These are phyloP conservation scores for Tetrahymena thermophila DNA, from an alignment of 73 alveolate genomes.

Conservation along the genomic window DNA sequence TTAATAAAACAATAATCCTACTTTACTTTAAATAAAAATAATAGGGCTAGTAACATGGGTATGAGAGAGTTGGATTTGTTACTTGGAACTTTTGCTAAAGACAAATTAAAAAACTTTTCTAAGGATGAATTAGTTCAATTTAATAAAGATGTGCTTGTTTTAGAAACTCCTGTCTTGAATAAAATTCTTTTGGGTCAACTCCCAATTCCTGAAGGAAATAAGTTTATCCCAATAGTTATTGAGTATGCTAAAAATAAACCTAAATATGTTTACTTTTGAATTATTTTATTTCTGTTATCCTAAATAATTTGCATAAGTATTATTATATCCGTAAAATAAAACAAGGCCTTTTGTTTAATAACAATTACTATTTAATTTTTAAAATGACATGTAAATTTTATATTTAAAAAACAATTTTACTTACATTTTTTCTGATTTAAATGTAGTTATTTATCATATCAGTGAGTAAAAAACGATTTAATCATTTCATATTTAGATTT, in stretches of 20 bases:
- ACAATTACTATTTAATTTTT: no score
- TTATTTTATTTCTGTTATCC: neutral
- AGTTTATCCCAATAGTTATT: neutral
- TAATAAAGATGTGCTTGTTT: neutral
- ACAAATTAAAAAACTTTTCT: neutral
- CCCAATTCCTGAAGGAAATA: neutral
- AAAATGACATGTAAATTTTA: no score
- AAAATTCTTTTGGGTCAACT: neutral
- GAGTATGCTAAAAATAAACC: neutral
- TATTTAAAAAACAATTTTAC: no score
- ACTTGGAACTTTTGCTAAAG: neutral
- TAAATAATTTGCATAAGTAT: no score
- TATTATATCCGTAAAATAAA: no score
- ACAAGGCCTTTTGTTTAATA: no score
- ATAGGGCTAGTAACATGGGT: neutral
- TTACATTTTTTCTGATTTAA: no score
- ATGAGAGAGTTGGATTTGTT: neutral
- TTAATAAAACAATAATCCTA: no score
- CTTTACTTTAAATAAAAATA: neutral
- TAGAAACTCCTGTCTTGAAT: neutral
- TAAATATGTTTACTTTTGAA: neutral
- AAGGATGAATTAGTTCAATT: neutral
- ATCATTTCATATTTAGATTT: no score
- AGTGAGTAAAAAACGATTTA: no score
- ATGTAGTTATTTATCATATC: no score